phyloP scores from a whole-genome alignment of 768 basidiomycete genomes.

The Pleurotus salmoneostramineus region DNA sequence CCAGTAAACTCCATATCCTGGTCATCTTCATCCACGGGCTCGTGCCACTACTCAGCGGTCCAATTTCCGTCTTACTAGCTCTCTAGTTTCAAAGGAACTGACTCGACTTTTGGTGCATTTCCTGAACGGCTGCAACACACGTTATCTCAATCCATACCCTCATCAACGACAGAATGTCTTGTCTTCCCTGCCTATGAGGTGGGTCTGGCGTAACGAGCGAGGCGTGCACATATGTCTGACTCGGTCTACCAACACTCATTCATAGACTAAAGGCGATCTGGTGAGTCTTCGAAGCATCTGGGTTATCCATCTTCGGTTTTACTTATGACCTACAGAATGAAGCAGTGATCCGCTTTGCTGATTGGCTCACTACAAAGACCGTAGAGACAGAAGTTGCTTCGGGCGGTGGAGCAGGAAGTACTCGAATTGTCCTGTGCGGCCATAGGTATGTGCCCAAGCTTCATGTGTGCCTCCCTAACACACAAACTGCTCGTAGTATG shows the following conservation, averaged over 20 bases:
- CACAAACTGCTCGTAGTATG: slow-evolving; percentile 54
- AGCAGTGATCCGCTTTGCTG: slow-evolving; percentile 82
- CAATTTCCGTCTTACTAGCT: slow-evolving; percentile 12
- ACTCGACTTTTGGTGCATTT: slow-evolving; percentile 74
- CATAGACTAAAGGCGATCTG: slow-evolving; percentile 85
- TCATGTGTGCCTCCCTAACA: too few species aligned
- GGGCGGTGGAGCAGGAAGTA: slow-evolving; percentile 68
- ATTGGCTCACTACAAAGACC: slow-evolving; percentile 88
- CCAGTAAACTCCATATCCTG: slow-evolving; percentile 45
- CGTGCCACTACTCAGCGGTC: not conserved
- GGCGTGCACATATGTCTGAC: too few species aligned
- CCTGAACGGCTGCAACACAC: slow-evolving; percentile 78
- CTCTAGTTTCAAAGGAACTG: slow-evolving; percentile 56
- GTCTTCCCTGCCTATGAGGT: slow-evolving; percentile 91
- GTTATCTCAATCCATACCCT: slow-evolving; percentile 57
- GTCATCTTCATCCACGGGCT: slow-evolving; percentile 76
- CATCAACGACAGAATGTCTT: slow-evolving; percentile 62
- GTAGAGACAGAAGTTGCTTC: slow-evolving; percentile 78
- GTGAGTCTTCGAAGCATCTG: slow-evolving; percentile 37
- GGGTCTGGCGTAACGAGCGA: slow-evolving; percentile 13
- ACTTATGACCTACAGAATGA: slow-evolving; percentile 44
- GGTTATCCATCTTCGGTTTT: slow-evolving; percentile 7
- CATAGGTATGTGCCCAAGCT: slow-evolving; percentile 56
- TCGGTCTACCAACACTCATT: slow-evolving; percentile 4
- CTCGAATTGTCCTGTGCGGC: slow-evolving; percentile 83